Conservation (phyloP, 305 asterid species). For the Lippia alba region DNA sequence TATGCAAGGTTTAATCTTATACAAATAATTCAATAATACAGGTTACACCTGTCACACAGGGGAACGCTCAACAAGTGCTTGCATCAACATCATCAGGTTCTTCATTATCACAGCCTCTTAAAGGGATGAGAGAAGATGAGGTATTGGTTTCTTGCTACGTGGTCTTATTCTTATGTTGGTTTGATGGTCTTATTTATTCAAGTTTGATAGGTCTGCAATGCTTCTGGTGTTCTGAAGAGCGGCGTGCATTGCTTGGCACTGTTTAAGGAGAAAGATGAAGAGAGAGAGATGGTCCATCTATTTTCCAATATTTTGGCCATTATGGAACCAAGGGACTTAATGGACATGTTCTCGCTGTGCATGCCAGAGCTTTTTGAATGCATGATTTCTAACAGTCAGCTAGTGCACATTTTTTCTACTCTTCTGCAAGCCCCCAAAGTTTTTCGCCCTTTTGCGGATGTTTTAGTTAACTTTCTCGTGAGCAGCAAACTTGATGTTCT, state of each 20-base stretch:
- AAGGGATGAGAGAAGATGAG: slow-evolving; percentile 99
- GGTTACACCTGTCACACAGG: slow-evolving; percentile 97
- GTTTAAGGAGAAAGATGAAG: slow-evolving; percentile 98
- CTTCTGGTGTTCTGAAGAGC: slow-evolving; percentile 96
- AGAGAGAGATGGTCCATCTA: slow-evolving; percentile 91
- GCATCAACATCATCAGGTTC: slow-evolving; percentile 73
- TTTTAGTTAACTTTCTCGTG: slow-evolving; percentile 94
- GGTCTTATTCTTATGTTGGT: slow-evolving; percentile 33
- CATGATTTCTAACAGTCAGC: slow-evolving; percentile 97
- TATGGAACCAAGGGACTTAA: slow-evolving; percentile 98
- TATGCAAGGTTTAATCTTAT: slow-evolving; percentile 29
- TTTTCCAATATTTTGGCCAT: slow-evolving; percentile 96
- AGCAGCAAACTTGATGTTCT: slow-evolving; percentile 97
- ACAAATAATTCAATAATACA: slow-evolving; percentile 36
- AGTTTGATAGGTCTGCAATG: slow-evolving; percentile 92
- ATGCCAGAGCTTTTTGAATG: slow-evolving; percentile 98
- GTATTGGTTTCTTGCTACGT: slow-evolving; percentile 43
- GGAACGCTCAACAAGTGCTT: slow-evolving; percentile 81
- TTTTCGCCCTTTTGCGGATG: slow-evolving; percentile 98
- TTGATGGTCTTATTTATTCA: slow-evolving; percentile 39
- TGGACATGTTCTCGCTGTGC: slow-evolving; percentile 99
- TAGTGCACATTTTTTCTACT: slow-evolving; percentile 90
- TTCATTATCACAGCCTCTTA: slow-evolving; percentile 72
- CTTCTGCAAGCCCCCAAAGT: slow-evolving; percentile 96
- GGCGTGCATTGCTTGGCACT: slow-evolving; percentile 98